Evolutionary conservation across 116 monocot species (phyloP).

Genomic region (Iris pallida): DNA sequence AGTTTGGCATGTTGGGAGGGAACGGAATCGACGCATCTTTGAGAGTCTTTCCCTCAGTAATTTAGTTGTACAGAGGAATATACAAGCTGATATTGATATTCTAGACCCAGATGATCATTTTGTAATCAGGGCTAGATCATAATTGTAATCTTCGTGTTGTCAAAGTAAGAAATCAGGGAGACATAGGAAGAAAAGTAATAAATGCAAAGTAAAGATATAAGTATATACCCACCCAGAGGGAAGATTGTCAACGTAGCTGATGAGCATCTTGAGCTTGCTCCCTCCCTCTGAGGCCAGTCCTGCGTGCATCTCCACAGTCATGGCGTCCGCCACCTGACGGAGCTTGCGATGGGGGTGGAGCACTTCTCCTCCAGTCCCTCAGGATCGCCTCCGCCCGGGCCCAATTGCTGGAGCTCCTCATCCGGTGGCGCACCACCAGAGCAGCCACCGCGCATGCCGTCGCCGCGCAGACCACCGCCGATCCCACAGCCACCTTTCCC

Average conservation of each 20-base stretch:
- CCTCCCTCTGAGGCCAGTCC: conserved; percentile 78
- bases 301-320: conserved; percentile 78
- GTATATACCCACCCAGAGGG: conserved; percentile 44
- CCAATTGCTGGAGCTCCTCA: conserved; percentile 32
- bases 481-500: conserved; percentile 39
- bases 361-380: conserved; percentile 57
- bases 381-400: conserved; percentile 33
- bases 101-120: too few species aligned
- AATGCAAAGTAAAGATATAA: too few species aligned
- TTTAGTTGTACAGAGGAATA: too few species aligned
- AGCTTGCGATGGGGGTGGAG: conserved; percentile 56
- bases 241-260: conserved; percentile 88
- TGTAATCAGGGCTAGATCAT: too few species aligned
- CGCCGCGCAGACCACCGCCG: conserved; percentile 39
- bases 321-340: conserved; percentile 69
- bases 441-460: conserved; percentile 44
- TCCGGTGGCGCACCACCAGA: conserved; percentile 32
- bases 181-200: neutral
- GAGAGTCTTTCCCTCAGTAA: too few species aligned
- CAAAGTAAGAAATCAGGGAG: neutral
- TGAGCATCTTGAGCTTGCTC: conserved; percentile 93
- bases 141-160: neutral
- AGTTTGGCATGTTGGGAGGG: too few species aligned
- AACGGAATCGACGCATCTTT: too few species aligned
- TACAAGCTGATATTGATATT: too few species aligned